A percentile compares a stretch with the other conserved stretches of the same genome.
Evolutionary conservation across 192 early-diverging fungal species (phyloP).

Genomic region (Backusella luteola): DNA sequence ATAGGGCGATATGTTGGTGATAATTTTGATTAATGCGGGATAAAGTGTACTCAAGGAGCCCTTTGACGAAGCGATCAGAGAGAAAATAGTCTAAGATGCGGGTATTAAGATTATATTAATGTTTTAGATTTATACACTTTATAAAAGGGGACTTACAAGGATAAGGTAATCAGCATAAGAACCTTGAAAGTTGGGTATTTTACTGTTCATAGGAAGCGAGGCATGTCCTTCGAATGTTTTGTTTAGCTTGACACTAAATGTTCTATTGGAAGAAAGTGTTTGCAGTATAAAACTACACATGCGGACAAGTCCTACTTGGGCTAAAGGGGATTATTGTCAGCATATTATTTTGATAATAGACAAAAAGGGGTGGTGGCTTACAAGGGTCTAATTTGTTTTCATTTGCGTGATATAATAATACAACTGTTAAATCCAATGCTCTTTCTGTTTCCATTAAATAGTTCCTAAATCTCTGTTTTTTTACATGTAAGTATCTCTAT

Average conservation of each 20-base stretch:
- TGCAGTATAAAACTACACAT: constrained; percentile 72
- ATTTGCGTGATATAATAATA: constrained; percentile 60
- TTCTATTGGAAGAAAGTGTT: constrained; percentile 63
- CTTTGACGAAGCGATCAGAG: constrained; percentile 74
- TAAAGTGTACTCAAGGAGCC: constrained; percentile 65
- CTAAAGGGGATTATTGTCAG: constrained; percentile 25
- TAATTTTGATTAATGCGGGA: constrained; percentile 70
- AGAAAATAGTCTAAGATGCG: constrained; percentile 61
- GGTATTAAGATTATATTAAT: not conserved
- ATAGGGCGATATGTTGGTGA: constrained; percentile 83
- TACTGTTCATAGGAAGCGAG: constrained; percentile 56
- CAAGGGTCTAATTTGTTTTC: constrained; percentile 60
- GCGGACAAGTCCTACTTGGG: constrained; percentile 69
- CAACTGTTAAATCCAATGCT: constrained; percentile 57
- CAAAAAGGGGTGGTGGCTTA: constrained; percentile 18
- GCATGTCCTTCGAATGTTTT: constrained; percentile 60
- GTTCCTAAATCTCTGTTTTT: constrained; percentile 56
- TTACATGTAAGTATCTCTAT: not conserved
- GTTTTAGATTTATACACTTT: not conserved
- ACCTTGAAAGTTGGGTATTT: constrained; percentile 49
- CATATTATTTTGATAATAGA: no score
- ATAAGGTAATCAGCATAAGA: constrained; percentile 83
- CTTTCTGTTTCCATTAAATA: constrained; percentile 62
- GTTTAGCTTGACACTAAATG: constrained; percentile 67
- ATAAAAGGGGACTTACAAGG: constrained; percentile 43